Evolutionary conservation across 805 yeast species (phyloP).

Genomic region (Cyberlindnera amylophila): DNA sequence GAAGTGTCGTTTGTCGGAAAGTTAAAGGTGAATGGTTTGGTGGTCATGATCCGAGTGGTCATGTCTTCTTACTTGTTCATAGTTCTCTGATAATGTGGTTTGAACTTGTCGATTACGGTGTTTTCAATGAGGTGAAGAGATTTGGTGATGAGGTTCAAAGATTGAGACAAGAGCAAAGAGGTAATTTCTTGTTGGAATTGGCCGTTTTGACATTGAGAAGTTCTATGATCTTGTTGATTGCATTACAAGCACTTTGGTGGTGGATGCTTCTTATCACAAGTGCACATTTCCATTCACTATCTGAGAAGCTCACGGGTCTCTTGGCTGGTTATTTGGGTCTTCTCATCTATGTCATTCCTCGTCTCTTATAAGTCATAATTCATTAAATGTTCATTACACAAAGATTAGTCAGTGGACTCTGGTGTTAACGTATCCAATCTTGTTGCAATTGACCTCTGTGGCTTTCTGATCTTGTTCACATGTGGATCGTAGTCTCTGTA

Average conservation of each 20-base stretch:
- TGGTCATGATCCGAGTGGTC: conserved; percentile 97
- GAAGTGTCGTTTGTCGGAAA: conserved; percentile 41
- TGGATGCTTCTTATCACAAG: conserved; percentile 86
- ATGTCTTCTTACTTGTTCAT: conserved; percentile 72
- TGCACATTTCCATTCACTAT: conserved; percentile 75
- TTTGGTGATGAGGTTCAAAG: conserved; percentile 5
- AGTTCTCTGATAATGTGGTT: conserved; percentile 61
- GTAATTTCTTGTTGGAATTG: neutral
- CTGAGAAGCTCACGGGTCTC: conserved; percentile 73
- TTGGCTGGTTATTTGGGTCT: conserved; percentile 53
- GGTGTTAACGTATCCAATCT: neutral
- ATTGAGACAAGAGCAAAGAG: neutral
- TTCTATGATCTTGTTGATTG: conserved; percentile 29
- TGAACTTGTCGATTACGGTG: conserved; percentile 47
- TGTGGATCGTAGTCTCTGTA: too few relatives aligned
- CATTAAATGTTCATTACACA: too few relatives aligned
- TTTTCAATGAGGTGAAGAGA: conserved; percentile 31
- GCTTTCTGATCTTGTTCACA: too few relatives aligned
- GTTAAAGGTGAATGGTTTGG: conserved; percentile 70
- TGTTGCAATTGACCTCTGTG: too few relatives aligned
- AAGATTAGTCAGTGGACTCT: too few relatives aligned
- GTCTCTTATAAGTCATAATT: too few relatives aligned
- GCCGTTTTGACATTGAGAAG: neutral
- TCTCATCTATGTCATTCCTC: conserved; percentile 37
- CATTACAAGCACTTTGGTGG: conserved; percentile 58